Evolutionary conservation across 257 asterid species (phyloP).

Genomic region (Ehretia macrophylla): DNA sequence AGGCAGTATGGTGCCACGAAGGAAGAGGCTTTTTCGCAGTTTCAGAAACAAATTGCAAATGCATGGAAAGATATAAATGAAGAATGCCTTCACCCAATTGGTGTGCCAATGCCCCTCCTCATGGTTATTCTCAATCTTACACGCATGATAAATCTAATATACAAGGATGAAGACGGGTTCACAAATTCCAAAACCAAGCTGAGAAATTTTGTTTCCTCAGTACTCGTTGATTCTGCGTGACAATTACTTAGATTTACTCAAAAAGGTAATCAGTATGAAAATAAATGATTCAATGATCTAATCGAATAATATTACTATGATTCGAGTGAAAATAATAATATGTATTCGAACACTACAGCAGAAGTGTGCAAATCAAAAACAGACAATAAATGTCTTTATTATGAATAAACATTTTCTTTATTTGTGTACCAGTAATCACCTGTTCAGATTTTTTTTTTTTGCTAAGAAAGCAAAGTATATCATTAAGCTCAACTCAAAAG

Average conservation of each 20-base stretch:
- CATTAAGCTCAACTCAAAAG: no score
- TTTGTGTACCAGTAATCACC: no score
- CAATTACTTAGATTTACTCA: not conserved
- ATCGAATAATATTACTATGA: no score
- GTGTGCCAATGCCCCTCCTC: slow-evolving; percentile 7
- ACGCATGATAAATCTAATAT: not conserved
- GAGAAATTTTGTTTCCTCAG: not conserved
- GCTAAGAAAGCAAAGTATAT: no score
- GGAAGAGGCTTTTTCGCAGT: slow-evolving; percentile 7
- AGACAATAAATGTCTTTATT: no score
- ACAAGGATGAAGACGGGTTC: slow-evolving; percentile 10
- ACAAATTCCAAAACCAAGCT: slow-evolving; percentile 9
- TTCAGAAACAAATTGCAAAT: not conserved
- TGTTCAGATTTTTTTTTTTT: no score
- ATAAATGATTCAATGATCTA: no score
- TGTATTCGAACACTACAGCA: no score
- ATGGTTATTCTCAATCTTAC: slow-evolving; percentile 7
- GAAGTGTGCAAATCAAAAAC: no score
- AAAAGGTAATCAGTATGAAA: no score
- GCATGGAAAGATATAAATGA: slow-evolving; percentile 21
- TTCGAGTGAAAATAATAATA: no score
- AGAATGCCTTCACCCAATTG: slow-evolving; percentile 4
- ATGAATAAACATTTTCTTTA: no score
- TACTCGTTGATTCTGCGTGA: not conserved
- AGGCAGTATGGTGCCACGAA: slow-evolving; percentile 10